These are phyloP conservation scores for Linaria vulgaris DNA, from an alignment of 257 asterid species.

Conservation along the genomic window DNA sequence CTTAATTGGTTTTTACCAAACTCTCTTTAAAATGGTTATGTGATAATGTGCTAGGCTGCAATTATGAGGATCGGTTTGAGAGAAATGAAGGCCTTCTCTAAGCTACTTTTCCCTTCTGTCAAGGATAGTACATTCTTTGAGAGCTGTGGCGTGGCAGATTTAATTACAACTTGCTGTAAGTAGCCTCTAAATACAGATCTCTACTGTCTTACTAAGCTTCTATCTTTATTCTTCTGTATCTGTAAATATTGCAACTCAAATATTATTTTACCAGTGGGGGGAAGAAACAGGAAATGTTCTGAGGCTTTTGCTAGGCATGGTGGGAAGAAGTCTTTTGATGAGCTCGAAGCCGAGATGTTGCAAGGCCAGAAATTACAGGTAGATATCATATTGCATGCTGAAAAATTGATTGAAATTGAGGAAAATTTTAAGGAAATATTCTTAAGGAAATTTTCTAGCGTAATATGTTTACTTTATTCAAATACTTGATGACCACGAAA, in stretches of 20 bases:
- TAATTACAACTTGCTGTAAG: constrained; percentile 94
- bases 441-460: too few species aligned
- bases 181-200: background rate
- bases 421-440: too few species aligned
- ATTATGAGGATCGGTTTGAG: constrained; percentile 90
- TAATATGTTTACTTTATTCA: too few species aligned
- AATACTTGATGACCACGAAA: too few species aligned
- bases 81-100: constrained; percentile 92
- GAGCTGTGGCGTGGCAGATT: constrained; percentile 96
- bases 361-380: constrained; percentile 96
- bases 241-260: background rate
- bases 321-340: constrained; percentile 88
- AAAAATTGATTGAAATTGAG: too few species aligned
- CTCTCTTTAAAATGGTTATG: constrained; percentile 8
- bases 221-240: background rate
- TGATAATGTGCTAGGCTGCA: constrained; percentile 64
- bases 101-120: constrained; percentile 78
- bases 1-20: background rate
- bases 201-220: background rate
- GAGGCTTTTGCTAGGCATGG: constrained; percentile 86
- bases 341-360: constrained; percentile 89
- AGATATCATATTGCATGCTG: background rate
- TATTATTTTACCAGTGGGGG: constrained; percentile 63
- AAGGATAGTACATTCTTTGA: constrained; percentile 89
- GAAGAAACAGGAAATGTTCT: constrained; percentile 90